Evolutionary conservation across 2,329 filamentous ascomycete genomes (phyloP).

Genomic region (Trichoderma aggressivum): DNA sequence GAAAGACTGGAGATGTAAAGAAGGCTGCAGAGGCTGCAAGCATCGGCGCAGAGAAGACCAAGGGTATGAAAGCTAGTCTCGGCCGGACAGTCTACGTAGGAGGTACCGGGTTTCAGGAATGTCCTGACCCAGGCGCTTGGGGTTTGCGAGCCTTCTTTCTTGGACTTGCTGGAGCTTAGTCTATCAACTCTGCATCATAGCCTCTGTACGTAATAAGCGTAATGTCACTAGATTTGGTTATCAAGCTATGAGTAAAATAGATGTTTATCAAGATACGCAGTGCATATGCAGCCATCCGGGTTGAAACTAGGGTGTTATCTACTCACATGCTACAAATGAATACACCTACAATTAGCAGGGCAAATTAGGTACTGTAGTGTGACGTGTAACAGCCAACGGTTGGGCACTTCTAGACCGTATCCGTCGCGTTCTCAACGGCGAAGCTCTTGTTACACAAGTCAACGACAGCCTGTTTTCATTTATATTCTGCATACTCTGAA

Average conservation of each 20-base stretch:
- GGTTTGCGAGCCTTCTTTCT: not conserved
- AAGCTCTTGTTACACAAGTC: not conserved
- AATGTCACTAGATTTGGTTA: not conserved
- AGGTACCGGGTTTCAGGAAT: not conserved
- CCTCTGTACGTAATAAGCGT: not conserved
- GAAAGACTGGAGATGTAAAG: not conserved
- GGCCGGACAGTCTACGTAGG: not conserved
- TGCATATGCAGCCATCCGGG: not conserved
- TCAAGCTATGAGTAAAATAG: not conserved
- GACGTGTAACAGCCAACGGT: not conserved
- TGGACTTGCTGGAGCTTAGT: not conserved
- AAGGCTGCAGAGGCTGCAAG: not conserved
- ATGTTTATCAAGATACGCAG: not conserved
- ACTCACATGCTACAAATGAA: not conserved
- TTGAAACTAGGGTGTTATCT: not conserved
- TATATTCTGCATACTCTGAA: not conserved
- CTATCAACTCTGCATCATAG: not conserved
- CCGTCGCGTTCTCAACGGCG: not conserved
- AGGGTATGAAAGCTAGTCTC: not conserved
- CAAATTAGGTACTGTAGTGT: not conserved
- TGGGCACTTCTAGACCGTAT: not conserved
- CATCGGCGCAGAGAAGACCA: not conserved
- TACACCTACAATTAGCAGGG: not conserved
- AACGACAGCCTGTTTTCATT: not conserved
- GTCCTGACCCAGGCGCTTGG: not conserved